phyloP scores from a whole-genome alignment of 768 basidiomycete species.

The Pisolithus tinctorius region DNA sequence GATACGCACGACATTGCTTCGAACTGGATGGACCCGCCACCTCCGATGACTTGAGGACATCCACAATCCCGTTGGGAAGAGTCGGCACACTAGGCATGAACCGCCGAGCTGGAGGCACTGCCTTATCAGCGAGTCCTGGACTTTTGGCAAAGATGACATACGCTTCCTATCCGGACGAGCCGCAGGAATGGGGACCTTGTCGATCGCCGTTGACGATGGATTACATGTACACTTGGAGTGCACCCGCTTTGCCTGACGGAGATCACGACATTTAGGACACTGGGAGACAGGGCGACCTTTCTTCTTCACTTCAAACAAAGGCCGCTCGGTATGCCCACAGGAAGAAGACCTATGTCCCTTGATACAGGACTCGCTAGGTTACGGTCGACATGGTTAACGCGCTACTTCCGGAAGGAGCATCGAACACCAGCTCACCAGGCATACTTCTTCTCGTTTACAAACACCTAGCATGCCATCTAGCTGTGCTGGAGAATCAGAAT shows the following conservation, averaged over 20 bases:
- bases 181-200: constrained; percentile 28
- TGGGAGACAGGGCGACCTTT: constrained; percentile 91
- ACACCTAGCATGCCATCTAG: constrained; percentile 39
- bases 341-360: constrained; percentile 91
- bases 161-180: constrained; percentile 28
- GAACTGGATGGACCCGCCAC: constrained; percentile 31
- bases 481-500: not conserved
- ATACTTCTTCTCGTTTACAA: constrained; percentile 65
- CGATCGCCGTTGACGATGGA: constrained; percentile 26
- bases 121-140: constrained; percentile 12
- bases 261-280: constrained; percentile 77
- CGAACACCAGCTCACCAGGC: constrained; percentile 52
- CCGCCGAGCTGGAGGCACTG: constrained; percentile 42
- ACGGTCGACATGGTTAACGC: constrained; percentile 7
- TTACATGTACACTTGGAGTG: constrained; percentile 80
- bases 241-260: constrained; percentile 71
- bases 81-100: constrained; percentile 68
- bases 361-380: constrained; percentile 78
- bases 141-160: constrained; percentile 10
- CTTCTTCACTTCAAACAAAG: constrained; percentile 90
- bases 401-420: no score
- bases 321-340: constrained; percentile 81
- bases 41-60: constrained; percentile 32
- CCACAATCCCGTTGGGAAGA: constrained; percentile 67
- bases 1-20: constrained; percentile 42